phyloP scores from a whole-genome alignment of 164 flowering plant species.

The Akebia trifoliata region DNA sequence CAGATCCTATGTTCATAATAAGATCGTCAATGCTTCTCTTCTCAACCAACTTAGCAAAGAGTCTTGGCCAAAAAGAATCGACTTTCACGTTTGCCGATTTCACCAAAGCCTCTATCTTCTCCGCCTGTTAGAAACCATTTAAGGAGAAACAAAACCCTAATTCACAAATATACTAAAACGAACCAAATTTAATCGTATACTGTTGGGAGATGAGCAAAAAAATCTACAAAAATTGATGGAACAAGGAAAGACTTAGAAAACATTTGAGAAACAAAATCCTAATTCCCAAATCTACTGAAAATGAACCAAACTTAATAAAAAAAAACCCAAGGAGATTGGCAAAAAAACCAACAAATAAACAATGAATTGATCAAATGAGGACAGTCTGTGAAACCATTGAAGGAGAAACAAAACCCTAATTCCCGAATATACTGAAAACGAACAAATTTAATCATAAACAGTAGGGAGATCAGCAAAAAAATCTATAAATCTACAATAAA shows the following conservation, averaged over 20 bases:
- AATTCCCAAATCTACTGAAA: no score
- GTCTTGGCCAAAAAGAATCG: conserved; percentile 23
- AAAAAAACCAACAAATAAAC: no score
- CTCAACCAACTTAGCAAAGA: conserved; percentile 28
- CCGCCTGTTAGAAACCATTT: conserved; percentile 13
- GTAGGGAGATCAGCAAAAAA: no score
- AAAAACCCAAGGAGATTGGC: no score
- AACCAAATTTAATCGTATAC: neutral
- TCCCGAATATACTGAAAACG: neutral
- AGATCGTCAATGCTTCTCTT: conserved; percentile 23
- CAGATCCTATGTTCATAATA: conserved; percentile 19
- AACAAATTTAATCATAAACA: neutral
- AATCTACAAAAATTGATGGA: neutral
- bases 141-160: neutral
- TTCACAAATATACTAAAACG: neutral
- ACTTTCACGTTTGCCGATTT: conserved; percentile 17
- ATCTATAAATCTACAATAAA: no score
- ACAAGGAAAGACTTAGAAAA: neutral
- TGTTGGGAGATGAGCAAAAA: no score
- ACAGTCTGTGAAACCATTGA: neutral
- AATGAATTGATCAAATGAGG: no score
- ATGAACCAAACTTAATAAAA: no score
- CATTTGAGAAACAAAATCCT: neutral
- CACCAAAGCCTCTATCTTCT: conserved; percentile 24
- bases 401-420: neutral